Base-by-base conservation (phyloP, 2,329 filamentous ascomycete species). In the Colletotrichum kahawae region DNA sequence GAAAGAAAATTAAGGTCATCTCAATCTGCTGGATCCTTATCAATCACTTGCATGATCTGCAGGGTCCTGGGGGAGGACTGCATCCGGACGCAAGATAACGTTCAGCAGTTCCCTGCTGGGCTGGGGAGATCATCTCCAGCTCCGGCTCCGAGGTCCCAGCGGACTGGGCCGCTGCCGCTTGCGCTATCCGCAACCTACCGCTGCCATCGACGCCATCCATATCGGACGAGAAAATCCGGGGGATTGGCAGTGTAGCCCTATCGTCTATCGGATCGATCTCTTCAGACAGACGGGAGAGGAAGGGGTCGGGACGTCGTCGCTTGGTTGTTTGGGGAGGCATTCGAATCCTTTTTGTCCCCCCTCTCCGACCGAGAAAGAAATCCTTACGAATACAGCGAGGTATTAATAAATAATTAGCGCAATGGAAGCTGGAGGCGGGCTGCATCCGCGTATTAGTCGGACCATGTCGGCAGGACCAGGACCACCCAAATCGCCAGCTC, bases 11-110 rank as follows among this genome's bases (percentile, higher is more conserved):
- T 57, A 31, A 1, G 54, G 16, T 27, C 27, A 57, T 16, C 54
- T 27, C 29, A 51, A 21, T 51, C 43, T 24, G 18, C 65, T 67
- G 21, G 16, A 34, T 63, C 59, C 69, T 68, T 64, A 64, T 75
- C 73, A 64, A 72, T 75, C 70, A 75, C 73, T 59, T 68, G 73
- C 73, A 75, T 73, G 69, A 75, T 75, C 73, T 68, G 70, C 73
- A 75, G 73, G 73, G 73, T 75, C 73, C 73, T 64, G 64, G 29
- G 48, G 29, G 27, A 74, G 54, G 57, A 43, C 51, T 54, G 67
- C 71, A 74, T 60, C 67, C 27, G 14, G 48, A 71, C 64, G 63
- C 71, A 74, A 70, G 60, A 66, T 75, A 75, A 73, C 64, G 56
- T 75, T 73, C 48, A 59, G 29, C 56, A 62, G 62, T 75, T 75